phyloP scores from a whole-genome alignment of 495 filamentous ascomycete genomes.

The Astrocystis sublimbata region DNA sequence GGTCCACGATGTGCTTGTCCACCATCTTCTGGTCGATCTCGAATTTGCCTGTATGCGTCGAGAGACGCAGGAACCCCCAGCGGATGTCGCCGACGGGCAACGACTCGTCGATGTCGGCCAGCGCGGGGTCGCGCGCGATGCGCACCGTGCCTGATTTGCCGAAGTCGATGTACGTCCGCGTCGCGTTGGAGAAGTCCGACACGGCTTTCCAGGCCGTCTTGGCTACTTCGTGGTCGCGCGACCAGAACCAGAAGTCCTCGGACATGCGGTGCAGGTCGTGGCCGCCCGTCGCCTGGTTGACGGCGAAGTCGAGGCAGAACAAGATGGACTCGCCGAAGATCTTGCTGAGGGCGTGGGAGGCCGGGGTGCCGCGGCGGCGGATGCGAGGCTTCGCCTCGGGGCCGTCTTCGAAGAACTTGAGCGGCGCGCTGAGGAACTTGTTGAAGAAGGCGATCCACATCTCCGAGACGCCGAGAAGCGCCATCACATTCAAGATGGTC shows the following conservation, averaged over 20 bases:
- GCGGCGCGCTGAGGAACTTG: slow-evolving; percentile 59
- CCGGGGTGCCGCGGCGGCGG: slow-evolving; percentile 55
- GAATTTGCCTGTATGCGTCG: slow-evolving; percentile 56
- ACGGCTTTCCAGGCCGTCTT: slow-evolving; percentile 61
- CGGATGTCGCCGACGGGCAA: slow-evolving; percentile 61
- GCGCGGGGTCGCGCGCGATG: slow-evolving; percentile 25
- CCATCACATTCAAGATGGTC: slow-evolving; percentile 56
- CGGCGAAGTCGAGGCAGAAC: slow-evolving; percentile 65
- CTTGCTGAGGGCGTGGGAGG: slow-evolving; percentile 60
- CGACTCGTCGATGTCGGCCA: slow-evolving; percentile 30
- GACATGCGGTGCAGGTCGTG: slow-evolving; percentile 61
- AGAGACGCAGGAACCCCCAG: slow-evolving; percentile 66
- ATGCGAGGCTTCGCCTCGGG: slow-evolving; percentile 44
- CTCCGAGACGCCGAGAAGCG: slow-evolving; percentile 61
- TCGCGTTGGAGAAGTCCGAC: slow-evolving; percentile 52
- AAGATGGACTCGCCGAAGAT: slow-evolving; percentile 62
- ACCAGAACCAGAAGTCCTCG: slow-evolving; percentile 74
- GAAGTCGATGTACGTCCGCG: slow-evolving; percentile 59
- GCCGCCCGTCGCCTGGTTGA: slow-evolving; percentile 60
- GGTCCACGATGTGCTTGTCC: slow-evolving; percentile 61
- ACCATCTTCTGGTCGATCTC: slow-evolving; percentile 64
- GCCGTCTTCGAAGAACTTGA: slow-evolving; percentile 60
- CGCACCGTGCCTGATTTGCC: slow-evolving; percentile 60
- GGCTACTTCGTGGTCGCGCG: slow-evolving; percentile 49
- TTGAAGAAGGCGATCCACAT: slow-evolving; percentile 64